Percentiles rank a stretch among this genome's conserved stretches.
Evolutionary conservation across 2,329 filamentous ascomycete genomes (phyloP).

Genomic region (Penicillium expansum): DNA sequence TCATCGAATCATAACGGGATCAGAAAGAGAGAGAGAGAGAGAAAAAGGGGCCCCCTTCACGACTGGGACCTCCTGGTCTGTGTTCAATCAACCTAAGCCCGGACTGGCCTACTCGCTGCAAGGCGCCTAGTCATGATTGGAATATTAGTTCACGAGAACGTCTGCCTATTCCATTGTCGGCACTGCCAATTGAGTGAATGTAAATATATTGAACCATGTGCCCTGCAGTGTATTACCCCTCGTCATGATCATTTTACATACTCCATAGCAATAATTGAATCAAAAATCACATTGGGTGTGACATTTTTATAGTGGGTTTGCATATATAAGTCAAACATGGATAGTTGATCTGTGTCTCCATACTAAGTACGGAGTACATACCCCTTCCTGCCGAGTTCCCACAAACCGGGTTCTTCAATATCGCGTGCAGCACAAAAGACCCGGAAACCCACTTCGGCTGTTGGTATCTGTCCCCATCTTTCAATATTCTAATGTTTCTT

Average conservation of each 20-base stretch:
- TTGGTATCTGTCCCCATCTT: neutral
- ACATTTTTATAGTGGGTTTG: neutral
- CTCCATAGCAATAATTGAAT: slow-evolving; percentile 3
- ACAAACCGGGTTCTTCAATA: neutral
- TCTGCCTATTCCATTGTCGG: neutral
- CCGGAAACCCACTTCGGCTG: slow-evolving; percentile 2
- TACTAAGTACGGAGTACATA: neutral
- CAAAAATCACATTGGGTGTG: neutral
- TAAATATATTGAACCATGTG: slow-evolving; percentile 14
- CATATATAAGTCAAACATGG: neutral
- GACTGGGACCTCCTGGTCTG: slow-evolving; percentile 9
- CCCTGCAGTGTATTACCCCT: neutral
- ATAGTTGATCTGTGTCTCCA: neutral
- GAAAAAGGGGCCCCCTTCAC: slow-evolving; percentile 4
- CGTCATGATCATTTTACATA: neutral
- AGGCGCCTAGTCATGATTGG: slow-evolving; percentile 26
- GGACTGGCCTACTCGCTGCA: slow-evolving; percentile 17
- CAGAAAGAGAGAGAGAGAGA: neutral
- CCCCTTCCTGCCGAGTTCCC: neutral
- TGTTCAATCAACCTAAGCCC: slow-evolving; percentile 11
- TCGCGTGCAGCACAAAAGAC: slow-evolving; percentile 7
- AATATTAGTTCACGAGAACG: slow-evolving; percentile 22
- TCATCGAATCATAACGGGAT: neutral
- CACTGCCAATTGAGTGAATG: neutral
- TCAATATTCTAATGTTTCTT: neutral